Conservation (phyloP, 2,329 filamentous ascomycete genomes). For the Thelonectria discophora region DNA sequence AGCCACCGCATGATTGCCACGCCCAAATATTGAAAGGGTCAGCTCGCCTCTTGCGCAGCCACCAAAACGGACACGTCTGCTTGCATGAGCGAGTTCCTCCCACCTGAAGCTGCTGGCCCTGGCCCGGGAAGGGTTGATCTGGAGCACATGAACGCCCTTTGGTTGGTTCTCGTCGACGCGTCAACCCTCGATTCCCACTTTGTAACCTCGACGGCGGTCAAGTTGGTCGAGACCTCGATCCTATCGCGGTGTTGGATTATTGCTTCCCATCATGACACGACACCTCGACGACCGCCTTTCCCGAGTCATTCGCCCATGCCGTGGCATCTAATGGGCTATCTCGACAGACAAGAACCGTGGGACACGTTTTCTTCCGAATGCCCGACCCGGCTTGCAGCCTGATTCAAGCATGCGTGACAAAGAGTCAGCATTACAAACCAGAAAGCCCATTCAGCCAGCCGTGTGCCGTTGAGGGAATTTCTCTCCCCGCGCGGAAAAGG, state of each 20-base stretch:
- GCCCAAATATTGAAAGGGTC: neutral
- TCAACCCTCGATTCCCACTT: neutral
- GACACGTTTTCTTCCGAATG: neutral
- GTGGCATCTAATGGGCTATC: neutral
- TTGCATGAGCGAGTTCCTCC: neutral
- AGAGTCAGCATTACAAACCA: slow-evolving; percentile 11
- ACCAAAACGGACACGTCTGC: neutral
- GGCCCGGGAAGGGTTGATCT: neutral
- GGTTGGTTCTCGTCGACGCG: neutral
- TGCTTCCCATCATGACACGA: neutral
- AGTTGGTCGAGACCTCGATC: neutral
- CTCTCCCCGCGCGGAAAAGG: slow-evolving; percentile 27
- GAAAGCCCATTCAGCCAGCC: neutral
- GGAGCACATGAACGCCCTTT: neutral
- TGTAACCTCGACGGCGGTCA: neutral
- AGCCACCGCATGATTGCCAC: neutral
- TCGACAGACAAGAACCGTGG: neutral
- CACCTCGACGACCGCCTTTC: neutral
- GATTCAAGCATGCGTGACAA: neutral
- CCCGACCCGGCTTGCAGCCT: neutral
- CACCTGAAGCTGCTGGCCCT: neutral
- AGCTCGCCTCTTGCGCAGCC: neutral
- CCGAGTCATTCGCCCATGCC: neutral
- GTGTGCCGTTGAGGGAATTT: slow-evolving; percentile 19
- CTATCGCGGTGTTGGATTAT: neutral